Conservation (phyloP, 495 filamentous ascomycete species). For the Apodospora peruviana region DNA sequence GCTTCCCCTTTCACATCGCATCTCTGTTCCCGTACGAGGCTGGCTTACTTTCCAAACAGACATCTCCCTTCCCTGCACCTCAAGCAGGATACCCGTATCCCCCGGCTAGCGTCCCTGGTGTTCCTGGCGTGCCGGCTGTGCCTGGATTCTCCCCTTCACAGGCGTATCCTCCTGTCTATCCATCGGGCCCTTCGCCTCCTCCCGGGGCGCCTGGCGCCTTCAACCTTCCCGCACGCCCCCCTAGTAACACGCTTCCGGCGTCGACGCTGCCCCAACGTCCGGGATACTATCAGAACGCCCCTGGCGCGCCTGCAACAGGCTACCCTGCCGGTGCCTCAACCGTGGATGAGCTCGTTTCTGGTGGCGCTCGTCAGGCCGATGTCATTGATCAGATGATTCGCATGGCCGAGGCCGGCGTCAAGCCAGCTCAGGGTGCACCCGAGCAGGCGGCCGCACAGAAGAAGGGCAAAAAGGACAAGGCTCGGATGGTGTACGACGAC, state of each 20-base stretch:
- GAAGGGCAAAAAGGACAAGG: constrained; percentile 66
- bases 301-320: constrained; percentile 10
- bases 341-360: constrained; percentile 58
- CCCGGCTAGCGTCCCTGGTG: constrained; percentile 6
- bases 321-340: constrained; percentile 36
- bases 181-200: constrained; percentile 21
- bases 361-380: constrained; percentile 41
- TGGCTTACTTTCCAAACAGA: constrained; percentile 11
- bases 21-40: constrained; percentile 42
- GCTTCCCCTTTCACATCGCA: no score
- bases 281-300: constrained; percentile 14
- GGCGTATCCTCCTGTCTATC: constrained; percentile 31
- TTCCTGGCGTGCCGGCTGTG: constrained; percentile 19
- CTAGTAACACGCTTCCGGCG: constrained; percentile 16
- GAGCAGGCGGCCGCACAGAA: constrained; percentile 49
- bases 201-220: constrained; percentile 19
- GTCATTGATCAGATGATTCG: constrained; percentile 54
- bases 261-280: constrained; percentile 11
- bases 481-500: constrained; percentile 72
- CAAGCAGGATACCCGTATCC: constrained; percentile 32
- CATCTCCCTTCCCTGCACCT: constrained; percentile 38
- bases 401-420: constrained; percentile 53
- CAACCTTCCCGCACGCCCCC: constrained; percentile 36
- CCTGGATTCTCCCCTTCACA: constrained; percentile 28
- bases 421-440: constrained; percentile 38